Evolutionary conservation across 192 early-diverging fungal genomes (phyloP).

Genomic region (Lobulomyces angularis): DNA sequence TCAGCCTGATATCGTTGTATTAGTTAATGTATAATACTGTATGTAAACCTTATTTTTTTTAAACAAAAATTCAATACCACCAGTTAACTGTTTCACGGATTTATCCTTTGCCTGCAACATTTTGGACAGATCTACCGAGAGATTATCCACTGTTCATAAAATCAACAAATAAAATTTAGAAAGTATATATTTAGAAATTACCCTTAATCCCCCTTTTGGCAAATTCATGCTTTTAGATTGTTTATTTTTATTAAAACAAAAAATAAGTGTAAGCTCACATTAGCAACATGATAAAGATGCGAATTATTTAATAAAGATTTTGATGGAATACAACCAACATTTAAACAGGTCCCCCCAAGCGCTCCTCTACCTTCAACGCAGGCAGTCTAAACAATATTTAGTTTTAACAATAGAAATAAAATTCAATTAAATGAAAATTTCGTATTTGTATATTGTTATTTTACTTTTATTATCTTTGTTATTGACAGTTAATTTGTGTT

Average conservation of each 20-base stretch:
- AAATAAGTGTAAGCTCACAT: no score
- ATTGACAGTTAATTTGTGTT: conserved; percentile 5
- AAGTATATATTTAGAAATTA: no score
- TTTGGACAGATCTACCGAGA: conserved; percentile 70
- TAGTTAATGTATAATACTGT: no score
- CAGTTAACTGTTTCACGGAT: conserved; percentile 75
- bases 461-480: no score
- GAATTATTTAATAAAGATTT: conserved; percentile 98
- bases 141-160: conserved; percentile 54
- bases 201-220: conserved; percentile 93
- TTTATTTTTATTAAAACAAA: no score
- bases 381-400: conserved; percentile 76
- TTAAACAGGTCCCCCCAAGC: conserved; percentile 96
- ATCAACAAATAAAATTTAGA: no score
- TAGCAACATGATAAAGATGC: conserved; percentile 86
- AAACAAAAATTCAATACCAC: conserved; percentile 86
- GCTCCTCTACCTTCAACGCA: conserved; percentile 92
- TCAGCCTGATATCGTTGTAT: conserved; percentile 48
- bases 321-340: conserved; percentile 98
- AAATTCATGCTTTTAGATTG: no score
- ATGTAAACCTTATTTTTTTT: conserved; percentile 99
- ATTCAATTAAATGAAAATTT: conserved; percentile 1
- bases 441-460: neutral
- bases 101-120: conserved; percentile 89
- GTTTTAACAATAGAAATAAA: no score